Base-by-base conservation (phyloP, 129 eudicot species). In the Pittosporum tobira region DNA sequence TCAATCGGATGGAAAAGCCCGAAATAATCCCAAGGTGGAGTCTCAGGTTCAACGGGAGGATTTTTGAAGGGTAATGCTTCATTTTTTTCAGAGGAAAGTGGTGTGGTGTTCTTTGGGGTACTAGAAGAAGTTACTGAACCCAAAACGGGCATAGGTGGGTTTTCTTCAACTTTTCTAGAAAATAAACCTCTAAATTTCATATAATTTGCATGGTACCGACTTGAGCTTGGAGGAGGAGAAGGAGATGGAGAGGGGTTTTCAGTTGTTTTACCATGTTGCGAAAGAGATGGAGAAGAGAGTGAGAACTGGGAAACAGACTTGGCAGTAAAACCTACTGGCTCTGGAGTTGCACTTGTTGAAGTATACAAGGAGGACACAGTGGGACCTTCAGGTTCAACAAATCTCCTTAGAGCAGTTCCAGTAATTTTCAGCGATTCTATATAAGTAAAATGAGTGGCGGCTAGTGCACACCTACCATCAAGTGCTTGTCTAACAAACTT, bases 1-100 rank as follows among this genome's bases (percentile, higher is more conserved):
- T 91, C 90, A 23, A 83, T 74, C 1, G 89, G 94, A 73, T 86
- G 83, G 47, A 71, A 60, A 57, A 83, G 90, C 37, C 90, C 95
- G 57, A 91, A 91, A 72, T 65, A 91, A 67, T 91, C 98, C 98
- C 98, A 91, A n/a, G 98, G 94, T 56, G 83, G 68, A 73, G 75
- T 67, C 64, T 71, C 90, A 26, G 78, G 61, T 52, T 60, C 64
- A 30, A 47, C 24, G 6, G 73, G 63, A 60, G 85, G 48, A 43
- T 68, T 48, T 44, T 72, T 73, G 63, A 74, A 73, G 6, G 77
- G 64, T 24, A 71, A 62, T 46, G 53, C 67, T 65, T 79, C 88
- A 14, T 72, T 68, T 65, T 68, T 59, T 29, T 74, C 81, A 20
- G 59, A 22, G 19, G 84, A 71, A 28, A 27, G 77, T 30, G 82